Evolutionary conservation across 345 rosid species (phyloP).

Genomic region (Heritiera littoralis): DNA sequence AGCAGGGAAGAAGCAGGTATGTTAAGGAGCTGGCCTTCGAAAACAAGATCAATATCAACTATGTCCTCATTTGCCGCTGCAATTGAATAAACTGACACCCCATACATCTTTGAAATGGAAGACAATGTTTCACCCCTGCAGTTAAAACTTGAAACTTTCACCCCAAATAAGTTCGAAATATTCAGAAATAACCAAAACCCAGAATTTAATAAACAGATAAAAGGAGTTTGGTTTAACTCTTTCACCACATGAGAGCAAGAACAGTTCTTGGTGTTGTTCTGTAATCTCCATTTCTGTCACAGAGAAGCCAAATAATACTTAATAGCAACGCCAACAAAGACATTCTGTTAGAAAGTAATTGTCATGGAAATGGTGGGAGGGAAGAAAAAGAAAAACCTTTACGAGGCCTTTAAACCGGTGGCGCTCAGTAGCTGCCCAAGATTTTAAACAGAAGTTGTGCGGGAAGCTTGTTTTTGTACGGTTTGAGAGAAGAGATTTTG

Average conservation of each 20-base stretch:
- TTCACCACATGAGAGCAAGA: conserved; percentile 9
- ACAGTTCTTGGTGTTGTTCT: not conserved
- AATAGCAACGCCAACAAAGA: not conserved
- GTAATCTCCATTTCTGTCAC: conserved; percentile 23
- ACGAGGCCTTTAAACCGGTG: not conserved
- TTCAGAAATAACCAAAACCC: not conserved
- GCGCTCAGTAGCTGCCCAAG: not conserved
- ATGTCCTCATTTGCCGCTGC: conserved; percentile 16
- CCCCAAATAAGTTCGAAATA: not conserved
- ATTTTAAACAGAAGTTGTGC: not conserved
- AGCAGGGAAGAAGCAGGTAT: conserved; percentile 2
- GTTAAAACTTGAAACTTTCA: not conserved
- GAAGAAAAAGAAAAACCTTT: not conserved
- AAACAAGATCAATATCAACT: conserved; percentile 13
- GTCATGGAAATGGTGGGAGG: not conserved
- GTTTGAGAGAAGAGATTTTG: not conserved
- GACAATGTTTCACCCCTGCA: conserved; percentile 21
- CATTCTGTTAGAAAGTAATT: not conserved
- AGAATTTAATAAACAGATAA: not conserved
- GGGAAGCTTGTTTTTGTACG: not conserved
- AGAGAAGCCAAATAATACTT: not conserved
- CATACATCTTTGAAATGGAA: conserved; percentile 16
- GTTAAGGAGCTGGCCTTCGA: conserved; percentile 15
- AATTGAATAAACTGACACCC: conserved; percentile 10
- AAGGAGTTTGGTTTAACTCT: conserved; percentile 16